Evolutionary conservation across 306 rosid species (phyloP).

Genomic region (Argentina anserina): DNA sequence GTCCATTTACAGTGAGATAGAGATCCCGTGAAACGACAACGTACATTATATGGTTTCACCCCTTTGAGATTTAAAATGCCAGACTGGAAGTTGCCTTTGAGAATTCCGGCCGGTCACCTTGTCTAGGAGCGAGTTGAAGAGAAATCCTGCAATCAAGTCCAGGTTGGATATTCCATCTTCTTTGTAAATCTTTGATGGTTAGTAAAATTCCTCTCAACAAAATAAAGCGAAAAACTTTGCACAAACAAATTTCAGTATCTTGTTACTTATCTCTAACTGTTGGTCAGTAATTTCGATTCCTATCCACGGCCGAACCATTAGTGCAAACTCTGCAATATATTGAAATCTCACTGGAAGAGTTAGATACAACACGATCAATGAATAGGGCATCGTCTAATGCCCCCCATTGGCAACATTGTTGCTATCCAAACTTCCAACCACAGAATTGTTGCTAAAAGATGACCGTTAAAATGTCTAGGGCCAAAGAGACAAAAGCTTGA

Average conservation of each 20-base stretch:
- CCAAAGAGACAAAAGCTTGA: conserved; percentile 6
- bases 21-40: neutral
- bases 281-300: too few relatives aligned
- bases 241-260: too few relatives aligned
- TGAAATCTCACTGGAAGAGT: too few relatives aligned
- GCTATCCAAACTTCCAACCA: neutral
- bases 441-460: neutral
- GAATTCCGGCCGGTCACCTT: neutral
- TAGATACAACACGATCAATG: too few relatives aligned
- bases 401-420: conserved; percentile 1
- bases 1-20: neutral
- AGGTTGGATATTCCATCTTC: neutral
- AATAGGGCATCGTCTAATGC: too few relatives aligned
- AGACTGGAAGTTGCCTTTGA: neutral
- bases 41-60: too few relatives aligned
- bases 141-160: too few relatives aligned
- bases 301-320: too few relatives aligned
- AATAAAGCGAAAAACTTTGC: too few relatives aligned
- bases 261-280: too few relatives aligned
- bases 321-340: too few relatives aligned
- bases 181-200: neutral
- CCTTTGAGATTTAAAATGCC: neutral
- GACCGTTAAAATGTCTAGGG: neutral
- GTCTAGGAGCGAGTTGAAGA: neutral
- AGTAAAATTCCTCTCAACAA: neutral